Base-by-base conservation (phyloP, 139 green algal genomes). In the Chlamydomonas incerta region DNA sequence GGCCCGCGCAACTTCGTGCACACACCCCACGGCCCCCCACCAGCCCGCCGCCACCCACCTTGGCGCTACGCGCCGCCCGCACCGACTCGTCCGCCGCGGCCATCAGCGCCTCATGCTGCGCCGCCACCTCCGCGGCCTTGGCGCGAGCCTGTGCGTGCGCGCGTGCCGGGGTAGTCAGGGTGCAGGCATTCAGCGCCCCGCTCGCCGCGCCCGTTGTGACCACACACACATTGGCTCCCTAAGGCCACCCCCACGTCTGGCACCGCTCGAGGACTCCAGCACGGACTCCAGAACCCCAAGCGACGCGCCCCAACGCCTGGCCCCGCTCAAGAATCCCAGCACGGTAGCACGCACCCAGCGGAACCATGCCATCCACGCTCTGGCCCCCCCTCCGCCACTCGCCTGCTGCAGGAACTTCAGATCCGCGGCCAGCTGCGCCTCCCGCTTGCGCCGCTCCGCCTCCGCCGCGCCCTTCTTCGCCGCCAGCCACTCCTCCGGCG, bases 371-470 rank as follows among this genome's bases (percentile, higher is more conserved):
- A n/a, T n/a, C n/a, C n/a, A n/a, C n/a, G n/a, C n/a, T n/a, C n/a
- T n/a, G n/a, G n/a, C n/a, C n/a, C 41, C 5, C 41, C 5, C 41
- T 3, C 79, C 33, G 0, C 29, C 18, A 6, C 79, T 50, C 14
- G 76, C 60, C 50, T 57, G 47, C 79, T 67, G 47, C 65, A 85
- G 50, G 46, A 62, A 85, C 26, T 50, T 50, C 10, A 85, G 11
- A 46, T 85, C 55, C 55, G 55, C 55, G 8, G 60, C 26, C 75
- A 82, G 60, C 75, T 82, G 77, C 46, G 63, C 77, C 63, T 83
- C 77, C 46, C 77, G 41, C 35, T 41, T 63, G 41, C 77, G 62
- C 63, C 77, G 77, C 77, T 83, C 77, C 37, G 18, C 46, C 15
- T 83, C 77, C 63, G 62, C 46, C 17, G 41, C 63, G 37, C 46